Evolutionary conservation across 176 grass and related monocot genomes (phyloP).

Genomic region (Ampelocalamus luodianensis): DNA sequence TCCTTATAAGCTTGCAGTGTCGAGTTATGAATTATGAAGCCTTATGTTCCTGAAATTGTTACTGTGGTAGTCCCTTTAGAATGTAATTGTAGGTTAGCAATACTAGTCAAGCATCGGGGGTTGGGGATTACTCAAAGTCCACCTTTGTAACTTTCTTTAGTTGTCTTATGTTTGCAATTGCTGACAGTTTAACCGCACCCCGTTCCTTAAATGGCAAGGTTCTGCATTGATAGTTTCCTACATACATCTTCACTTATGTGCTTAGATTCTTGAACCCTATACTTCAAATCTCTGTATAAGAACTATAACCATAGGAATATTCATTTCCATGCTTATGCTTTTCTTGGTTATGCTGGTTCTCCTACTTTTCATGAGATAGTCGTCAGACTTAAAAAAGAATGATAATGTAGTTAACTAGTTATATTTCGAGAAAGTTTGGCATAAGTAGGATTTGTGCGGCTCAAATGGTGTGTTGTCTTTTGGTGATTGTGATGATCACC

Average conservation of each 20-base stretch:
- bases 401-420: not conserved
- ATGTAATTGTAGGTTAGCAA: not conserved
- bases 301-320: not conserved
- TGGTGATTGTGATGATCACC: conserved; percentile 11
- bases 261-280: not conserved
- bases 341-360: not conserved
- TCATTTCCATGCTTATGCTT: conserved; percentile 5
- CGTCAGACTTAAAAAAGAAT: not conserved
- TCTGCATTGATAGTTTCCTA: conserved; percentile 12
- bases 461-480: conserved; percentile 16
- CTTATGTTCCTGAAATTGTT: conserved; percentile 36
- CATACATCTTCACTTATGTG: not conserved
- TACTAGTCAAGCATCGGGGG: not conserved
- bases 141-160: not conserved
- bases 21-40: conserved; percentile 8
- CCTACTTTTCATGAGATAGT: conserved; percentile 33
- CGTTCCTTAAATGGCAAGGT: not conserved
- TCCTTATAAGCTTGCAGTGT: conserved; percentile 29
- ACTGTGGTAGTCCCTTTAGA: not conserved
- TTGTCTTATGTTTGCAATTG: not conserved
- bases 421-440: not conserved
- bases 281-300: not conserved
- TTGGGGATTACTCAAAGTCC: not conserved
- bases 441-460: conserved; percentile 14
- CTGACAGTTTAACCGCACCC: not conserved